Conservation (phyloP, 2,329 filamentous ascomycete genomes). For the Pseudogymnoascus sp. region DNA sequence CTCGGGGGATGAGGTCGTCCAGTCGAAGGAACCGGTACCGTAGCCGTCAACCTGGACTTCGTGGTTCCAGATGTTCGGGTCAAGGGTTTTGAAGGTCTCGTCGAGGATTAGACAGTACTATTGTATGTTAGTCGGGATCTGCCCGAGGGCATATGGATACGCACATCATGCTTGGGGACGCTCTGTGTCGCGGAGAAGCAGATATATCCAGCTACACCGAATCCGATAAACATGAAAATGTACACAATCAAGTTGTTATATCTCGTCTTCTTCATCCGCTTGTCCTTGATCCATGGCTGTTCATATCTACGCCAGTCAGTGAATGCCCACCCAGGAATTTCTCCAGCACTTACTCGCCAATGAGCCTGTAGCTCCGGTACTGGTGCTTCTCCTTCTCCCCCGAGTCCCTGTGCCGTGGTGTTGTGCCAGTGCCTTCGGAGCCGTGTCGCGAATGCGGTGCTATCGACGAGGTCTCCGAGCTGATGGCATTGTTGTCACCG, state of each 20-base stretch:
- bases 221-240: slow-evolving; percentile 28
- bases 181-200: slow-evolving; percentile 24
- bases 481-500: neutral
- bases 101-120: slow-evolving; percentile 45
- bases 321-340: neutral
- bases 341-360: slow-evolving; percentile 17
- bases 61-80: slow-evolving; percentile 40
- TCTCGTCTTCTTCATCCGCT: slow-evolving; percentile 28
- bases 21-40: slow-evolving; percentile 44
- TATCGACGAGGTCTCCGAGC: slow-evolving; percentile 6
- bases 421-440: neutral
- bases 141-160: neutral
- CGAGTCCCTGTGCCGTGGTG: neutral
- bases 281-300: slow-evolving; percentile 34
- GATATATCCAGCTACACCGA: slow-evolving; percentile 30
- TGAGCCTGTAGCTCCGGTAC: slow-evolving; percentile 32
- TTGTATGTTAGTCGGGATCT: neutral
- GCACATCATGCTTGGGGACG: neutral
- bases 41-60: slow-evolving; percentile 39
- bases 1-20: slow-evolving; percentile 41
- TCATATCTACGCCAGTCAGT: slow-evolving; percentile 22
- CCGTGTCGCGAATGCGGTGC: slow-evolving; percentile 7
- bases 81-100: slow-evolving; percentile 41
- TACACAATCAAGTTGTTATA: slow-evolving; percentile 33
- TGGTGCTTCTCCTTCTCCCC: slow-evolving; percentile 31